Conservation (phyloP, 352 stramenopile genomes). For the Globisporangium echinulatum region DNA sequence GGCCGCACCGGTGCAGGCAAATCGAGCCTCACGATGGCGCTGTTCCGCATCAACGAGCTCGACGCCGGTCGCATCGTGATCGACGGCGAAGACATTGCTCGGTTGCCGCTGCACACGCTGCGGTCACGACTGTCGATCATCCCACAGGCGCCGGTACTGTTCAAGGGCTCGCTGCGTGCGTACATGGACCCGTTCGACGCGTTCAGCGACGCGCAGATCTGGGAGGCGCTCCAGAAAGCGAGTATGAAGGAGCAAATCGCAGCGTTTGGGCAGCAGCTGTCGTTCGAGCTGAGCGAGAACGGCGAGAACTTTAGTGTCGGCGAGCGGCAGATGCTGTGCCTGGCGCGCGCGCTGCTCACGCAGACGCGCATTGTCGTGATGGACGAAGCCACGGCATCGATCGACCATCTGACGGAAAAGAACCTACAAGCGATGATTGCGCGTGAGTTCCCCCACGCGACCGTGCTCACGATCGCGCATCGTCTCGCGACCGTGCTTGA, state of each 20-base stretch:
- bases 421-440: slow-evolving; percentile 64
- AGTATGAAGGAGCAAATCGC: slow-evolving; percentile 1
- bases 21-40: slow-evolving; percentile 54
- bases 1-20: slow-evolving; percentile 55
- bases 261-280: slow-evolving; percentile 17
- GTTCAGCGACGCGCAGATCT: slow-evolving; percentile 55
- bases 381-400: slow-evolving; percentile 57
- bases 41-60: slow-evolving; percentile 81
- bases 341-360: slow-evolving; percentile 50
- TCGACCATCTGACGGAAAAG: slow-evolving; percentile 79
- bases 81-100: slow-evolving; percentile 68
- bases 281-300: slow-evolving; percentile 83
- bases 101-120: slow-evolving; percentile 62
- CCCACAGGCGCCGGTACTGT: slow-evolving; percentile 88
- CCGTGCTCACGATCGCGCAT: slow-evolving; percentile 90
- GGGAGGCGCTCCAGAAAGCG: slow-evolving; percentile 24
- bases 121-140: slow-evolving; percentile 34
- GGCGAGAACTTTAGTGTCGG: slow-evolving; percentile 90
- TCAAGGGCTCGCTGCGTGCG: slow-evolving; percentile 75
- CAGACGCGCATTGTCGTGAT: slow-evolving; percentile 66
- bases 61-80: slow-evolving; percentile 64
- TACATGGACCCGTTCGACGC: slow-evolving; percentile 87
- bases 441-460: slow-evolving; percentile 77
- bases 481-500: slow-evolving; percentile 88
- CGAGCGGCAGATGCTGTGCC: slow-evolving; percentile 88